Evolutionary conservation across 2,329 filamentous ascomycete genomes (phyloP).

Genomic region (Trichothecium roseum): DNA sequence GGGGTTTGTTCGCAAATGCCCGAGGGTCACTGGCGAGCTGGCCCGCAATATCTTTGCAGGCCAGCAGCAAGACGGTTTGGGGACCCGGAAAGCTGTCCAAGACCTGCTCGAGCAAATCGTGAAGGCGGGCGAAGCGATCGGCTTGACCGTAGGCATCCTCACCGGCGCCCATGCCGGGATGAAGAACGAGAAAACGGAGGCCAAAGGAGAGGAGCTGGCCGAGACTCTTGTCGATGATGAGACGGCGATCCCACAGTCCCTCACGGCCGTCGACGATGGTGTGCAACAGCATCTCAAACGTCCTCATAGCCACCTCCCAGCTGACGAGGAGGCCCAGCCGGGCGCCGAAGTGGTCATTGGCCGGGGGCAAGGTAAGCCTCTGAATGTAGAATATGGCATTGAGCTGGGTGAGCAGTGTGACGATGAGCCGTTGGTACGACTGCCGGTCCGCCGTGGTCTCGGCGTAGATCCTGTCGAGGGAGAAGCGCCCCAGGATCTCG

Average conservation of each 20-base stretch:
- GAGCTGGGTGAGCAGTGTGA: constrained; percentile 24
- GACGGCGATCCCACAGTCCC: constrained; percentile 17
- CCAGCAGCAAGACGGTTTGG: constrained; percentile 25
- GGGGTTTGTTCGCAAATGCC: constrained; percentile 19
- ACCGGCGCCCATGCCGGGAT: constrained; percentile 21
- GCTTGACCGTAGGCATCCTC: constrained; percentile 22
- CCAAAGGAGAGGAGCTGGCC: constrained; percentile 25
- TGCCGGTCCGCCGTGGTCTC: constrained; percentile 10
- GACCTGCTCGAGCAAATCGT: constrained; percentile 23
- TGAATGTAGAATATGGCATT: constrained; percentile 28
- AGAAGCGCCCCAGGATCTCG: constrained; percentile 30
- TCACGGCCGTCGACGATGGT: constrained; percentile 24
- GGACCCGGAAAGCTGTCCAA: constrained; percentile 27
- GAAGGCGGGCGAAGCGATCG: constrained; percentile 26
- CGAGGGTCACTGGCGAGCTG: constrained; percentile 22
- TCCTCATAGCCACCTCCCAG: constrained; percentile 27
- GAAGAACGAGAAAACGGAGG: constrained; percentile 24
- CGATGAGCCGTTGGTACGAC: constrained; percentile 23
- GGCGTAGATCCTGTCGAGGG: constrained; percentile 28
- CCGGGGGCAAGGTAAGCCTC: constrained; percentile 23
- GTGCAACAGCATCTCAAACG: constrained; percentile 26
- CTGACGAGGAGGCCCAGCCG: constrained; percentile 26
- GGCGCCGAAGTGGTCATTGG: constrained; percentile 20
- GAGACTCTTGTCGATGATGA: constrained; percentile 24
- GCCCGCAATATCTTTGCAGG: constrained; percentile 24